A percentile compares a stretch with the other conserved stretches of the same genome.
These are phyloP conservation scores for Delitschia confertaspora DNA, from an alignment of 495 filamentous ascomycete species.

Conservation along the genomic window DNA sequence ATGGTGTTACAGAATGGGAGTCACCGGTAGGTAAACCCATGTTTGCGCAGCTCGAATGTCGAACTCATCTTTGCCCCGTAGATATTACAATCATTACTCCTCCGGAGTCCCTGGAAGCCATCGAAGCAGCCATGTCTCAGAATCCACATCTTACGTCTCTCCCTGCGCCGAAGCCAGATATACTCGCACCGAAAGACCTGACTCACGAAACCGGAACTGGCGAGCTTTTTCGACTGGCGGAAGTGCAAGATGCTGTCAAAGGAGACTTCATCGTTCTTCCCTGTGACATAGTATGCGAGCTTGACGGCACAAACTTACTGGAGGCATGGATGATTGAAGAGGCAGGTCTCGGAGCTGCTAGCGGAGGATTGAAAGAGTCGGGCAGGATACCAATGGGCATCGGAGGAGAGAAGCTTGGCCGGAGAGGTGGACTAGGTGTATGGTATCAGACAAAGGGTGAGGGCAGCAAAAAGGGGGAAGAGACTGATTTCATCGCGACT, in stretches of 20 bases:
- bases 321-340: conserved; percentile 90
- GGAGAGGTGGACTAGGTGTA: conserved; percentile 71
- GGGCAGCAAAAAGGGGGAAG: conserved; percentile 71
- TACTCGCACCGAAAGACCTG: conserved; percentile 64
- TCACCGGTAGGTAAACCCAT: conserved; percentile 51
- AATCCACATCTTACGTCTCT: conserved; percentile 80
- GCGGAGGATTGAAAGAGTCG: conserved; percentile 32
- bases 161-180: conserved; percentile 60
- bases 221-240: conserved; percentile 61
- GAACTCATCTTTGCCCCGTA: conserved; percentile 29
- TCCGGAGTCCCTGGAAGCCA: conserved; percentile 58
- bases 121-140: conserved; percentile 70
- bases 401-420: conserved; percentile 46
- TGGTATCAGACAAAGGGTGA: conserved; percentile 81
- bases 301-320: conserved; percentile 68
- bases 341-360: conserved; percentile 50
- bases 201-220: conserved; percentile 77
- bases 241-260: conserved; percentile 47
- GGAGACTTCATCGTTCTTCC: conserved; percentile 84
- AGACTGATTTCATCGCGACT: conserved; percentile 80
- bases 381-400: conserved; percentile 36
- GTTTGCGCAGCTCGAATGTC: not conserved
- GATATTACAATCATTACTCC: conserved; percentile 81
- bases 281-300: conserved; percentile 87
- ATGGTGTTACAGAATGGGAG: conserved; percentile 77